Evolutionary conservation across 148 eudicot genomes (phyloP).

Genomic region (Silene uniflora): DNA sequence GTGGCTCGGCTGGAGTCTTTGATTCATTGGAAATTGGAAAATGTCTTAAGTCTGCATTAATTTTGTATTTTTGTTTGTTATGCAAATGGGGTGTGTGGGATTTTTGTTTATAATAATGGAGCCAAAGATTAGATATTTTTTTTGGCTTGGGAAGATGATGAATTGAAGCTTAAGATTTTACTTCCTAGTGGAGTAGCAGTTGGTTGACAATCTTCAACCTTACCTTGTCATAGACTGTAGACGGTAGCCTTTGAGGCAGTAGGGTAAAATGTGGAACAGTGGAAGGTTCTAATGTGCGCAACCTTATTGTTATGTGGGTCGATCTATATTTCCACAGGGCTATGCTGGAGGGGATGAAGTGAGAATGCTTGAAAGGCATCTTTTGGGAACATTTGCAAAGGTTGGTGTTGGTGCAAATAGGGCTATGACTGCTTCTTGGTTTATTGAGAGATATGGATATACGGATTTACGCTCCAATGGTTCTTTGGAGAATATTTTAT

Average conservation of each 20-base stretch:
- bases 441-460: constrained; percentile 53
- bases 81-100: not conserved
- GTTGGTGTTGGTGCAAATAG: constrained; percentile 86
- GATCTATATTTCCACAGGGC: constrained; percentile 42
- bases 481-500: constrained; percentile 22
- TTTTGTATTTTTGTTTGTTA: not conserved
- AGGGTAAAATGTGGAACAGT: too few relatives aligned
- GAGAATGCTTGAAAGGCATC: constrained; percentile 87
- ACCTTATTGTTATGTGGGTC: not conserved
- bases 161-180: too few relatives aligned
- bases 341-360: constrained; percentile 94
- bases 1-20: too few relatives aligned
- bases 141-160: too few relatives aligned
- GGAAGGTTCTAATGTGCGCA: not conserved
- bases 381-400: constrained; percentile 58
- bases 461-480: constrained; percentile 23
- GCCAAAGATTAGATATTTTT: too few relatives aligned
- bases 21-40: too few relatives aligned
- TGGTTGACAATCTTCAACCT: not conserved
- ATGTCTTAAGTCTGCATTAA: too few relatives aligned
- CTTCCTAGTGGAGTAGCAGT: not conserved
- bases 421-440: constrained; percentile 51
- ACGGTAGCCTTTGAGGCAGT: not conserved
- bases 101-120: too few relatives aligned
- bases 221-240: not conserved